Conservation (phyloP, 2,329 filamentous ascomycete genomes). For the Cercospora sp. region DNA sequence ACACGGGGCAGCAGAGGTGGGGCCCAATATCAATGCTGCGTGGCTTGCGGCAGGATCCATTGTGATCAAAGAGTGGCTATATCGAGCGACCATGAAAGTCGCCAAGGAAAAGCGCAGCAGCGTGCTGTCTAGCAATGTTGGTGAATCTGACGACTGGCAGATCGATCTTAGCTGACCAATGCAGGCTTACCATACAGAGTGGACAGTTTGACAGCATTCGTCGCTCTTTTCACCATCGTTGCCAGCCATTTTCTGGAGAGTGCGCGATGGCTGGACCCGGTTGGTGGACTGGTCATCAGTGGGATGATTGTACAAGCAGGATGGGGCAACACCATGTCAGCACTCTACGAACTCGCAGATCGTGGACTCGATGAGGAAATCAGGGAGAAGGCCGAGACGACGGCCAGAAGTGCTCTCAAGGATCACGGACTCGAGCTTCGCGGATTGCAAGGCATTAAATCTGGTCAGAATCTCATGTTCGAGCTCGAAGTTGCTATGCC, state of each 20-base stretch:
- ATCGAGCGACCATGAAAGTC: slow-evolving; percentile 96
- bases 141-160: background rate
- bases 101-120: slow-evolving; percentile 92
- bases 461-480: slow-evolving; percentile 92
- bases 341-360: slow-evolving; percentile 88
- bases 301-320: slow-evolving; percentile 91
- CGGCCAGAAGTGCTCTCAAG: slow-evolving; percentile 52
- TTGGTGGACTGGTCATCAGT: slow-evolving; percentile 89
- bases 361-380: slow-evolving; percentile 84
- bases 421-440: slow-evolving; percentile 61
- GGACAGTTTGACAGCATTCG: slow-evolving; percentile 91
- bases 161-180: slow-evolving; percentile 2
- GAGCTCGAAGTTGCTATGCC: slow-evolving; percentile 86
- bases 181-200: slow-evolving; percentile 80
- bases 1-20: slow-evolving; percentile 60
- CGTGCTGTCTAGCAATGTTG: slow-evolving; percentile 84
- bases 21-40: slow-evolving; percentile 87
- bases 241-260: slow-evolving; percentile 84
- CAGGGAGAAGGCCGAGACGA: slow-evolving; percentile 64
- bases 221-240: slow-evolving; percentile 84
- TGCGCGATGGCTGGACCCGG: slow-evolving; percentile 89
- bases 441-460: slow-evolving; percentile 86
- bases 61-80: slow-evolving; percentile 92
- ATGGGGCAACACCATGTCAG: slow-evolving; percentile 77
- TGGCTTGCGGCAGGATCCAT: slow-evolving; percentile 93